Base-by-base conservation (phyloP, 495 filamentous ascomycete species). In the Hapsidospora chrysogenum region DNA sequence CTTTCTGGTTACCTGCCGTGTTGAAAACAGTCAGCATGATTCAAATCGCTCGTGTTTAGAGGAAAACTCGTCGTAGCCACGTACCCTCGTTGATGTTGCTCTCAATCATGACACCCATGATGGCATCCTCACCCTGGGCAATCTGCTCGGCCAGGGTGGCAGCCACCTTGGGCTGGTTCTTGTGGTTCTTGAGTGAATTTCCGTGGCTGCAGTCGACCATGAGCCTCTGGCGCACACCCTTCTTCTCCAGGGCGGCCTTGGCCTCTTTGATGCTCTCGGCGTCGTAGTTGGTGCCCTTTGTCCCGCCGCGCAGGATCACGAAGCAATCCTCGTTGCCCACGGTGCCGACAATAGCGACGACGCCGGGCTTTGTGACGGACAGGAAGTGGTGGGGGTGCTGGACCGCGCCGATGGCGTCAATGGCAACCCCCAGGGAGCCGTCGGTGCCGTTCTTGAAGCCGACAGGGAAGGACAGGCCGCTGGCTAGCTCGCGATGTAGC, bases 371-470 rank as follows among this genome's bases (percentile, higher is more conserved):
- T 6, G 89, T 96, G 38, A 99, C 92, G 9, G 85, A 93, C 43
- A 99, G 66, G 74, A 99, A 99, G 64, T 96, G 92, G 48, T 99
- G 92, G 15, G 85, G 82, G 44, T 92, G 81, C 49, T 68, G 75
- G 9, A 94, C 89, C 14, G 92, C 80, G 36, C 86, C 87, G 57
- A 96, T 95, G 31, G 92, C 92, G 60, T 99, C 92, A 40, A 99
- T 80, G 1, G 92, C 85, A 2, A 96, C 83, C 38, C 77, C 73
- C 25, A 96, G 58, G 1, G 78, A 77, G 14, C 92, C 92, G 53
- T 99, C 92, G 18, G 92, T 99, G 38, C 92, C 92, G 54, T 99
- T 99, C 69, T 99, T 99, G 75, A 99, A 99, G 28, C 92, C 92
- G 9, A 99, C 84, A 2, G 92, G 89, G 74, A 96, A 99, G 35